These are phyloP conservation scores for Plasmodium gaboni DNA, from an alignment of 169 alveolate species.

Conservation along the genomic window DNA sequence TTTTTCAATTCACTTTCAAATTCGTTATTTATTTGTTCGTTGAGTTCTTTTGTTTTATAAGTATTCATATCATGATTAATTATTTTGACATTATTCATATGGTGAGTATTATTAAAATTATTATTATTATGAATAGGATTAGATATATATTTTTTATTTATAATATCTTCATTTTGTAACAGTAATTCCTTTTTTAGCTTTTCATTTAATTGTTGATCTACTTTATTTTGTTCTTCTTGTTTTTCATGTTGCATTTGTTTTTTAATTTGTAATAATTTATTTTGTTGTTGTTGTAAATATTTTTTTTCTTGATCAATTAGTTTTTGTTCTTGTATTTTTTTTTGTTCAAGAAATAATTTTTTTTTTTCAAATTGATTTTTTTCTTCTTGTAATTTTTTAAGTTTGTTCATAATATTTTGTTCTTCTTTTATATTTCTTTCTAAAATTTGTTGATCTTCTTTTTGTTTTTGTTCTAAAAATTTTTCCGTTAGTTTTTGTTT, in stretches of 20 bases:
- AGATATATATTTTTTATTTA: no score
- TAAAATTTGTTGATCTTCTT: not conserved
- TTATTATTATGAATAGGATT: no score
- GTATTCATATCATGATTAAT: not conserved
- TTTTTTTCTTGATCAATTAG: not conserved
- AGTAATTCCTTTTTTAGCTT: not conserved
- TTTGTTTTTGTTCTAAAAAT: not conserved
- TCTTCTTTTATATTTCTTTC: not conserved
- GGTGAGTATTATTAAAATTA: no score
- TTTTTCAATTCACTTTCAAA: not conserved
- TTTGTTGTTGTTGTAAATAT: not conserved
- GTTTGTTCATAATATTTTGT: not conserved
- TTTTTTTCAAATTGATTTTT: slow-evolving; percentile 4
- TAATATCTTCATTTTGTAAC: not conserved
- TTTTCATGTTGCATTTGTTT: not conserved
- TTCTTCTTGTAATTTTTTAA: not conserved
- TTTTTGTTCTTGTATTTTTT: slow-evolving; percentile 11
- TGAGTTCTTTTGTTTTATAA: not conserved
- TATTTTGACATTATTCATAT: not conserved
- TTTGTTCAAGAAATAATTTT: slow-evolving; percentile 2
- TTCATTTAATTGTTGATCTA: slow-evolving; percentile 2
- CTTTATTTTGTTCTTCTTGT: not conserved
- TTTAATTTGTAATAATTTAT: not conserved
- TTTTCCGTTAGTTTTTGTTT: not conserved
- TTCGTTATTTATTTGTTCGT: not conserved